Evolutionary conservation across 164 flowering plant species (phyloP), one percentile per base, ranked within the genome.

Genomic region (Chimonanthus praecox): DNA sequence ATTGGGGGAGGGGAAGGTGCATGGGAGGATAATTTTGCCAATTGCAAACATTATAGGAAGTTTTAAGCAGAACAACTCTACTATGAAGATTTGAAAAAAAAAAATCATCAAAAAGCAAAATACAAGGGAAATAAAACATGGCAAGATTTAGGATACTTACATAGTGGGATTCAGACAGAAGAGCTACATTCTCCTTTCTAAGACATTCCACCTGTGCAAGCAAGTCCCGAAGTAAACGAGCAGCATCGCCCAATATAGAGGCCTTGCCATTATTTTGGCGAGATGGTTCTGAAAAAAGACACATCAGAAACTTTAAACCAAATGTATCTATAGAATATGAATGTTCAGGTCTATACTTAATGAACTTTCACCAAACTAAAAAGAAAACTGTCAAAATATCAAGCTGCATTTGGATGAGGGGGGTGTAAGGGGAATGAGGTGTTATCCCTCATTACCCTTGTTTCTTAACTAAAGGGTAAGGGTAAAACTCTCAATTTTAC

Each of bases 201-300:
- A 89, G 92, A 71, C 74, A 43, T 44, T 85, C 78, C 64, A 89
- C 82, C 80, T 84, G 83, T 51, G 74, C 21, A 65, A 84, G 75
- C 79, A 84, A 71, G 48, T 86, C 89, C 51, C 73, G 78, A 6
- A 87, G 46, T 47, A 85, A 50, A 72, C 88, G 80, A 75, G 84
- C 71, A 43, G 90, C 84, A 67, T 87, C 89, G 70, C 71, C 81
- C 65, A 89, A 75, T 72, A 87, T 76, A 58, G 85, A 82, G 69
- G 92, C 90, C 81, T 89, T 89, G 43, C 92, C 89, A 71, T 75
- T 83, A 70, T 79, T 86, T 73, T 78, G 85, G 16, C 84, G 79
- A 71, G 75, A 65, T 71, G 81, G 75, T 64, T 82, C 92, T 87
- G 85, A 10, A 70, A 64, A 72, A 54, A 3, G 71, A 21, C 69